phyloP scores from a whole-genome alignment of 306 rosid species.

The Sechiopsis laciniata region DNA sequence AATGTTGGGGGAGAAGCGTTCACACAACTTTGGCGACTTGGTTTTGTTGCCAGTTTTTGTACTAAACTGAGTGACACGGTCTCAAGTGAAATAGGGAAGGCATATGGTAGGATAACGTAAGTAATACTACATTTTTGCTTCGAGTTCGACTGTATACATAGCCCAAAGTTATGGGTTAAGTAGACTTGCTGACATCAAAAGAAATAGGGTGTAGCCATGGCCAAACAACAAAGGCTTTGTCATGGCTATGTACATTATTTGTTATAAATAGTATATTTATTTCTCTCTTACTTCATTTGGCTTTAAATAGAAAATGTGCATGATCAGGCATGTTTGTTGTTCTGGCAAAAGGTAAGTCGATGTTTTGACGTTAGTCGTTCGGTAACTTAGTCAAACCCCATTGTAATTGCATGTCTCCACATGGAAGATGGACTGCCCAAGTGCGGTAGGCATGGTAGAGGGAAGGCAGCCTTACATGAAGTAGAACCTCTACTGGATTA shows the following conservation, averaged over 20 bases:
- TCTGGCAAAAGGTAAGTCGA: background rate
- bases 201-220: background rate
- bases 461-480: background rate
- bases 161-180: background rate
- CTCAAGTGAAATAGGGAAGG: conserved; percentile 98
- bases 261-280: background rate
- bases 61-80: conserved; percentile 94
- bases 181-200: background rate
- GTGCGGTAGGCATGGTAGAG: background rate
- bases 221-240: background rate
- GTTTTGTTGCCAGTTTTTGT: conserved; percentile 92
- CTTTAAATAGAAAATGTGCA: background rate
- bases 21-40: conserved; percentile 70
- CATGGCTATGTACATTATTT: background rate
- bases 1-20: conserved; percentile 62
- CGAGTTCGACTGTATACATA: conserved; percentile 5
- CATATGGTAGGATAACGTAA: conserved; percentile 89
- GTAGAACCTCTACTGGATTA: background rate
- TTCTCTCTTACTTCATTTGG: no score
- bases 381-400: background rate
- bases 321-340: background rate
- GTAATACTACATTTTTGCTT: conserved; percentile 19
- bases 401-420: background rate
- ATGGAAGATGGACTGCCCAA: background rate
- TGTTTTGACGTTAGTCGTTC: background rate